Evolutionary conservation across 345 rosid genomes (phyloP).

Genomic region (Barbarea vulgaris): DNA sequence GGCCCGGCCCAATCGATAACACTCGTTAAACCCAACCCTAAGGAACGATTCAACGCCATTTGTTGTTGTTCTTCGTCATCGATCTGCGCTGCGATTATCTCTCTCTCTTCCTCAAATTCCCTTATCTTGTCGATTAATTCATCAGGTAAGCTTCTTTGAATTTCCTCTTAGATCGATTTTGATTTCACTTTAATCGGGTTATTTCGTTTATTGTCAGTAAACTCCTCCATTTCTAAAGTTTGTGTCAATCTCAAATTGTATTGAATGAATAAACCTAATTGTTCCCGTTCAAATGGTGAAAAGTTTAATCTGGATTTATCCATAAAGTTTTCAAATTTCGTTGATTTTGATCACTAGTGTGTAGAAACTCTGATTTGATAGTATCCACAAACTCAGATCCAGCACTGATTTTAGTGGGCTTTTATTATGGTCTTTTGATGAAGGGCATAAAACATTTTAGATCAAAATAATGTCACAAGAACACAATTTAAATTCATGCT

Average conservation of each 20-base stretch:
- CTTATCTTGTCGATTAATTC: conserved; percentile 24
- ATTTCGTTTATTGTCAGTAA: background rate
- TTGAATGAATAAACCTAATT: conserved; percentile 12
- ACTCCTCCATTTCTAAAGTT: background rate
- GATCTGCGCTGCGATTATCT: conserved; percentile 7
- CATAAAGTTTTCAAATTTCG: background rate
- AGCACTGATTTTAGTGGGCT: background rate
- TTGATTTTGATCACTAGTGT: background rate
- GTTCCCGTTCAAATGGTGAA: background rate
- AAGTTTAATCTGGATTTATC: background rate
- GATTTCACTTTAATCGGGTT: background rate
- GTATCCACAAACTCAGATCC: conserved; percentile 16
- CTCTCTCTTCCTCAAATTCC: background rate
- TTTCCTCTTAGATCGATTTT: background rate
- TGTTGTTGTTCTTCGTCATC: conserved; percentile 10
- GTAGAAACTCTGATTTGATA: too few species aligned
- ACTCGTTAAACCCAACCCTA: conserved; percentile 22
- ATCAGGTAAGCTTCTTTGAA: conserved; percentile 14
- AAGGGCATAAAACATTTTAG: too few species aligned
- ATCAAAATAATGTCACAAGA: too few species aligned
- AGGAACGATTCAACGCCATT: conserved; percentile 9
- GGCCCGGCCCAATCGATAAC: conserved; percentile 27
- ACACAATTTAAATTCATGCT: too few species aligned
- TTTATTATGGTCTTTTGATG: background rate
- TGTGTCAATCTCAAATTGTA: background rate